Percentiles rank a stretch among this genome's conserved stretches.
phyloP scores from a whole-genome alignment of 1,139 yeast genomes.

The Diutina neorugosa region DNA sequence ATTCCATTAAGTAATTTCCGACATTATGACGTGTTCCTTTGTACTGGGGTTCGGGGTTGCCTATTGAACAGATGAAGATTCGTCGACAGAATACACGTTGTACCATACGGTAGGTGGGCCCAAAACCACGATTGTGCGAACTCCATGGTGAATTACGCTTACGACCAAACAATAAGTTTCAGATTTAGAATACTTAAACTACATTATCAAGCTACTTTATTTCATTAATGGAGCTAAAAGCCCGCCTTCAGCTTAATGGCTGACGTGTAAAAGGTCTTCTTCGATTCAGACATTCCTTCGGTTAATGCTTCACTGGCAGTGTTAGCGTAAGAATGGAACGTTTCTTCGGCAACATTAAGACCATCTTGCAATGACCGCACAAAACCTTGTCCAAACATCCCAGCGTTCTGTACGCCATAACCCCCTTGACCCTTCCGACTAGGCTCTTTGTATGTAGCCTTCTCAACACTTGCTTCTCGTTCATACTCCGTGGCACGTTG shows the following conservation, averaged over 20 bases:
- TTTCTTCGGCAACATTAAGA: constrained; percentile 41
- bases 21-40: constrained; percentile 63
- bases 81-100: background rate
- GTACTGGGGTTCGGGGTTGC: constrained; percentile 64
- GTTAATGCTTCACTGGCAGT: constrained; percentile 41
- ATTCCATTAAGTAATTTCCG: constrained; percentile 46
- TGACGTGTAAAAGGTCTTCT: constrained; percentile 38
- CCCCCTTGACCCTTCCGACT: constrained; percentile 19
- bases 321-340: constrained; percentile 46
- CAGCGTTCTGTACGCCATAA: constrained; percentile 16
- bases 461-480: constrained; percentile 7
- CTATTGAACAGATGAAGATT: constrained; percentile 33
- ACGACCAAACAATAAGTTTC: no score
- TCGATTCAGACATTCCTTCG: constrained; percentile 38
- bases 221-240: constrained; percentile 13
- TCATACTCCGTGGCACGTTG: constrained; percentile 8
- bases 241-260: constrained; percentile 46
- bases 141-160: no score
- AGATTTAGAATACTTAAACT: no score
- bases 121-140: background rate
- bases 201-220: background rate
- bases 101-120: background rate
- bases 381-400: constrained; percentile 23
- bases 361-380: constrained; percentile 41
- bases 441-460: constrained; percentile 38